These are phyloP conservation scores for Hygrophila difformis DNA, from an alignment of 257 asterid species.

Conservation along the genomic window DNA sequence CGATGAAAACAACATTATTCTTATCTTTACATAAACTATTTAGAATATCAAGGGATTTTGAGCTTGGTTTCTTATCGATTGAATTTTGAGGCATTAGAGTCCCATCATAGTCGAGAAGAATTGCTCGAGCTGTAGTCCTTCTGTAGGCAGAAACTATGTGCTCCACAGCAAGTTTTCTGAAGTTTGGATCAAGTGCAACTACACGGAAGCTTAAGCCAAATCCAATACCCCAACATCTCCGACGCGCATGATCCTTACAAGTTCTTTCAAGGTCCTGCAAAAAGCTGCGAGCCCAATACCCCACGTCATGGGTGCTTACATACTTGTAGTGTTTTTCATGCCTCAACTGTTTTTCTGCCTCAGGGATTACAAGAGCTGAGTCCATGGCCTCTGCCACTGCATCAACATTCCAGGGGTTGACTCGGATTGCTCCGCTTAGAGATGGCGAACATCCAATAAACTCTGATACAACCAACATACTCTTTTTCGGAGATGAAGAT, in stretches of 20 bases:
- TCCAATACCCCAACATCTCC: slow-evolving; percentile 93
- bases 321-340: slow-evolving; percentile 83
- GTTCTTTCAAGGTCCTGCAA: slow-evolving; percentile 75
- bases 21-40: slow-evolving; percentile 55
- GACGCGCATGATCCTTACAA: slow-evolving; percentile 64
- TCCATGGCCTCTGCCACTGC: slow-evolving; percentile 86
- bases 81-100: slow-evolving; percentile 83
- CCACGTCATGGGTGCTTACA: slow-evolving; percentile 83
- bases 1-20: slow-evolving; percentile 62
- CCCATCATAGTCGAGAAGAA: slow-evolving; percentile 81
- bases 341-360: slow-evolving; percentile 73
- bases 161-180: slow-evolving; percentile 75
- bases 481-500: slow-evolving; percentile 39
- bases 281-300: slow-evolving; percentile 89
- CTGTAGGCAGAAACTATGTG: slow-evolving; percentile 81
- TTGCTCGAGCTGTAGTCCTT: slow-evolving; percentile 57
- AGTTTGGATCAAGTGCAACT: slow-evolving; percentile 76
- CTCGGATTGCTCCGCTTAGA: slow-evolving; percentile 78
- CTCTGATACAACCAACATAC: slow-evolving; percentile 85
- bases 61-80: slow-evolving; percentile 75
- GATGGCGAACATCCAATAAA: slow-evolving; percentile 90
- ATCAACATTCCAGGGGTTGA: slow-evolving; percentile 84
- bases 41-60: slow-evolving; percentile 52
- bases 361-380: slow-evolving; percentile 62
- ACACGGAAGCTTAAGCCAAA: slow-evolving; percentile 81